Evolutionary conservation across 257 asterid species (phyloP), one percentile per base, ranked within the genome.

Genomic region (Marsdenia floribunda): DNA sequence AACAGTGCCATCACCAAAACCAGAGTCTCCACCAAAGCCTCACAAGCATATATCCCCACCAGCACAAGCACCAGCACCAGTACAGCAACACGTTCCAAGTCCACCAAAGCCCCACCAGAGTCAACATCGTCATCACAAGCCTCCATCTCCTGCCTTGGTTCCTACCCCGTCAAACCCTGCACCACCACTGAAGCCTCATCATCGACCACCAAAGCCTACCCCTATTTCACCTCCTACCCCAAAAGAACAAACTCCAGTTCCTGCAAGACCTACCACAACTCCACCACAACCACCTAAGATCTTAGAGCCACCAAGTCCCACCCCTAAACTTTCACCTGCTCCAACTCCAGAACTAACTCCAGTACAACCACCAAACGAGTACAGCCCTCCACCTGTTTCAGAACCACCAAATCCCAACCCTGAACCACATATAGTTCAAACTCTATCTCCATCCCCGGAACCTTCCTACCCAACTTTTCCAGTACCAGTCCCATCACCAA

Each of bases 51-150:
- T 11, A 44, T 7, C 49, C 13, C 49, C 73, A 50, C 57, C 80
- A 5, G 10, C 42, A 60, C 22, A 78, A 7, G 21, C 63, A 50
- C 68, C 80, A 5, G n/a, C 42, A 61, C 33, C 80, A 7, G n/a
- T 63, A 7, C 26, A n/a, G 64, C 74, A 33, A 33, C 76, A 29
- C 75, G n/a, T 73, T 53, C 87, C 83, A 1, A 6, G 64, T 3
- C 74, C 68, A 26, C 74, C 74, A 50, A 50, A 50, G 58, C 74
- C 63, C 26, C 7, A 24, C 49, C 12, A 8, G 0, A 0, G 33
- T 44, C 49, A 44, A 18, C 60, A 33, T 52, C 74, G 8, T 29
- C 60, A 18, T 71, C 74, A 38, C 24, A 52, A 52, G 40, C 14
- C 44, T 65, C 24, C 72, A 21, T 22, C 78, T n/a, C 54, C 72